Evolutionary conservation across 305 asterid species (phyloP).

Genomic region (Fraxinus angustifolia): DNA sequence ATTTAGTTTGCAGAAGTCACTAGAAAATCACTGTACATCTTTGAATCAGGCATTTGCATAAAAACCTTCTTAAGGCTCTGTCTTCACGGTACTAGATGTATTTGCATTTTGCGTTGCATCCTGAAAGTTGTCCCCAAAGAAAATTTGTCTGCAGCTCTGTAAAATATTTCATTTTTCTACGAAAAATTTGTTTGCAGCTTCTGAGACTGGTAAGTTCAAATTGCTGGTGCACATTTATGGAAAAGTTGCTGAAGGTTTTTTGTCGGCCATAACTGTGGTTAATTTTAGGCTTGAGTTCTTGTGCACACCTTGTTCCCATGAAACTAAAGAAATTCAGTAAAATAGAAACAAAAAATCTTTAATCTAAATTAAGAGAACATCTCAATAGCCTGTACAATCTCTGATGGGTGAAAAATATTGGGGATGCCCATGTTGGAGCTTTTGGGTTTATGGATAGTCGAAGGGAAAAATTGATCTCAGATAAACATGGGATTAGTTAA

Average conservation of each 20-base stretch:
- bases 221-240: conserved; percentile 5
- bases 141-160: conserved; percentile 24
- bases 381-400: not conserved
- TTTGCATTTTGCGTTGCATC: not conserved
- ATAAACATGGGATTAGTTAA: not conserved
- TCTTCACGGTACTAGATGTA: not conserved
- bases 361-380: not conserved
- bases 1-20: not conserved
- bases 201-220: not conserved
- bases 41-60: not conserved
- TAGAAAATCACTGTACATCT: not conserved
- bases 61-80: not conserved
- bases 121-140: not conserved
- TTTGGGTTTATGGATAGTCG: not conserved
- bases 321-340: not conserved
- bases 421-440: not conserved
- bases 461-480: not conserved
- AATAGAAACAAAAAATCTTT: conserved; percentile 1
- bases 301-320: not conserved
- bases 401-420: not conserved
- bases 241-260: not conserved
- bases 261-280: not conserved
- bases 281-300: not conserved
- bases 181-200: not conserved
- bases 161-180: conserved; percentile 3